Base-by-base conservation (phyloP, 2,329 filamentous ascomycete species). In the Neurospora crassa region DNA sequence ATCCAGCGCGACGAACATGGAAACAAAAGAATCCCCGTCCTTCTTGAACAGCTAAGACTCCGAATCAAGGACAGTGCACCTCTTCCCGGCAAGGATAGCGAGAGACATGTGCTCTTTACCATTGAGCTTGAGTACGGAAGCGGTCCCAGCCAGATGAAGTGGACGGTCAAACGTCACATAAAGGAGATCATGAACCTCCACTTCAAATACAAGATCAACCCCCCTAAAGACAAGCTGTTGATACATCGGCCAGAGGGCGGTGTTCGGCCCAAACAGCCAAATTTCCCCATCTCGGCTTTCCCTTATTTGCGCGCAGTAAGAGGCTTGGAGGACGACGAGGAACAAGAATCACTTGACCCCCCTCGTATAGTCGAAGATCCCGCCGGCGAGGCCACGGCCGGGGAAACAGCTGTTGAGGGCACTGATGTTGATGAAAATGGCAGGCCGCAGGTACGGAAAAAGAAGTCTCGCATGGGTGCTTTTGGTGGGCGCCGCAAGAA, bases 81-180 rank as follows among this genome's bases (percentile, higher is more conserved):
- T 12, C 87, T 90, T 72, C 89, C 92, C 63, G 89, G 87, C 71
- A 86, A 86, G 70, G 85, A 87, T 72, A 86, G 83, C 75, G 86
- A 89, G 73, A 83, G 94, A 40, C 96, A 98, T 80, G 90, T 92
- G 77, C 87, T 96, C 10, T 97, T 98, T 80, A 91, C 91, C 67
- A 94, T 99, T 71, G 93, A 97, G 76, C 85, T 99, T 18, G 96
- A 99, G 79, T 99, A 99, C 79, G 96, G 96, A 16, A 98, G 92
- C 78, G 96, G 96, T 0, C 89, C 96, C 71, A 97, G 95, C 70
- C 88, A 96, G 71, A 98, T 99, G 96, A 93, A 92, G 78, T 99
- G 96, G 96, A 91, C 92, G 20, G 92, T 99, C 72, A 90, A 93
- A 77, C 88, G 96, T 70, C 94, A 93, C 11, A 87, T 98, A 47